Conservation (phyloP, 305 asterid genomes). For the Solanum hybrid region DNA sequence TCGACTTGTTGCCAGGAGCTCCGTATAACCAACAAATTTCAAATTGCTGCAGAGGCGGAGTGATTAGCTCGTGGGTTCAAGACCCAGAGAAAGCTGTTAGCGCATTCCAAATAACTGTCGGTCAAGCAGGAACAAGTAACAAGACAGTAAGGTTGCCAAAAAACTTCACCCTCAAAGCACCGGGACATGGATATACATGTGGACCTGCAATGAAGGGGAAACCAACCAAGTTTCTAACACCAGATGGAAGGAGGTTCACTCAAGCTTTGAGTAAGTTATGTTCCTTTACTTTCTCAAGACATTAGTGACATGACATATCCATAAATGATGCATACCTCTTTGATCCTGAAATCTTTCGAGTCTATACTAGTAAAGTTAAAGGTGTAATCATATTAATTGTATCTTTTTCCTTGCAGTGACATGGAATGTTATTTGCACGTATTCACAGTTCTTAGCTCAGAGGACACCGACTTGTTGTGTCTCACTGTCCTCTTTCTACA, state of each 20-base stretch:
- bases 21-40: conserved; percentile 43
- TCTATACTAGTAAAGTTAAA: neutral
- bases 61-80: conserved; percentile 44
- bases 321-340: neutral
- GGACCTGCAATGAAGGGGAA: conserved; percentile 33
- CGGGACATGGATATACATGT: conserved; percentile 60
- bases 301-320: neutral
- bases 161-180: conserved; percentile 44
- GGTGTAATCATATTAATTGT: neutral
- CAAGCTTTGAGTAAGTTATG: conserved; percentile 54
- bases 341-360: neutral
- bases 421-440: conserved; percentile 48
- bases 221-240: conserved; percentile 30
- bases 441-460: conserved; percentile 42
- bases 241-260: conserved; percentile 43
- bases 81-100: conserved; percentile 36
- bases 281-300: neutral
- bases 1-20: conserved; percentile 46
- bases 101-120: conserved; percentile 43
- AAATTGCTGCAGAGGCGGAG: conserved; percentile 60
- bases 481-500: conserved; percentile 56
- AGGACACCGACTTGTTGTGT: conserved; percentile 50
- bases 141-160: conserved; percentile 37
- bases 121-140: conserved; percentile 46
- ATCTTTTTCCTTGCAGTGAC: conserved; percentile 30